phyloP scores from a whole-genome alignment of 139 green algal genomes.

The Zygnema circumcarinatum region DNA sequence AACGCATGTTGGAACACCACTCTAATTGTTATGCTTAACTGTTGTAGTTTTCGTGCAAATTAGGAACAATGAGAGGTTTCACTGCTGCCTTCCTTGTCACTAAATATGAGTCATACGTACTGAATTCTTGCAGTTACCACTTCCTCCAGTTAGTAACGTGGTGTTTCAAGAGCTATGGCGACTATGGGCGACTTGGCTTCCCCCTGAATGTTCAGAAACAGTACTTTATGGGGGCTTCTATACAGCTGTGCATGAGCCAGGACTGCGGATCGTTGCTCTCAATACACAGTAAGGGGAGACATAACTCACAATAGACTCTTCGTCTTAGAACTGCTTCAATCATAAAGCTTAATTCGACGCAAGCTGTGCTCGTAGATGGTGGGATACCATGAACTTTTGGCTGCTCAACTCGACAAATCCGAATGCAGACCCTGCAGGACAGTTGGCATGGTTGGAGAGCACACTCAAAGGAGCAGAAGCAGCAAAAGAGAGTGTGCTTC shows the following conservation, averaged over 20 bases:
- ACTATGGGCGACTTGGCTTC: constrained; percentile 39
- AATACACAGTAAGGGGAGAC: constrained; percentile 54
- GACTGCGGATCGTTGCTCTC: constrained; percentile 50
- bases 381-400: constrained; percentile 58
- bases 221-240: constrained; percentile 40
- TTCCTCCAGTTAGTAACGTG: not conserved
- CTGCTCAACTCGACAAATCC: constrained; percentile 9
- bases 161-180: constrained; percentile 25
- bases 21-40: constrained; percentile 14
- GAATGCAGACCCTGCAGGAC: constrained; percentile 33
- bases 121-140: constrained; percentile 27
- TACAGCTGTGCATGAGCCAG: constrained; percentile 33
- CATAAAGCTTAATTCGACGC: not conserved
- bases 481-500: constrained; percentile 24
- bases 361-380: too few species aligned
- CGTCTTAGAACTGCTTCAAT: not conserved
- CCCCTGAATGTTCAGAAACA: constrained; percentile 25
- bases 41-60: too few species aligned
- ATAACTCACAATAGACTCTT: too few species aligned
- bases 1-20: too few species aligned
- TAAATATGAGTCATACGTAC: too few species aligned
- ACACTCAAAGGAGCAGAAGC: constrained; percentile 20
- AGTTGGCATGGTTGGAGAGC: constrained; percentile 39
- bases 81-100: too few species aligned
- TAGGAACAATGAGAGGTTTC: too few species aligned